Base-by-base conservation (phyloP, 345 rosid genomes). In the Syzygium jambos region DNA sequence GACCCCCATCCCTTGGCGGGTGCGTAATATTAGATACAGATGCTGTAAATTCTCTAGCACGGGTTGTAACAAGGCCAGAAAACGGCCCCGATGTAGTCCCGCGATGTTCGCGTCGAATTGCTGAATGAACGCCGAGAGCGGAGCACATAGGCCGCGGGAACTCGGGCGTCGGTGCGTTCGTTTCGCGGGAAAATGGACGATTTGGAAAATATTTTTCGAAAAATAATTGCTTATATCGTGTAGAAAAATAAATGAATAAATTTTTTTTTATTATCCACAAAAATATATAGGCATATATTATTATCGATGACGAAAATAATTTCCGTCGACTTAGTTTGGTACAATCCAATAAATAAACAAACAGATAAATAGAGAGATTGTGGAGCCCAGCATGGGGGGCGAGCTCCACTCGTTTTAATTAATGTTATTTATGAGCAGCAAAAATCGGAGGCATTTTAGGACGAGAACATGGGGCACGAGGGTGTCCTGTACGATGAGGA, bases 1-100 rank as follows among this genome's bases (percentile, higher is more conserved):
- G 0, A 13, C 9, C 13, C 13, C 9, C 0, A 61, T 61, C n/a
- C 16, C 1, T 61, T n/a, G 6, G 15, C 3, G 16, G 7, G 13
- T 0, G 19, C 6, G 1, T 13, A 16, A 13, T 61, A 4, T 61
- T 61, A n/a, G 38, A 61, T 13, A n/a, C 2, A 17, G 19, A 19
- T 6, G 7, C 6, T 15, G 29, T n/a, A 61, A 61, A n/a, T 7
- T n/a, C 17, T 61, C 34, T n/a, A 5, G n/a, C 13, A 12, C 2
- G 19, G 9, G 9, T 3, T 4, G 43, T 41, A 41, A 4, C 4
- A 41, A 41, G 43, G 43, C 43, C 4, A 41, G 7, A 43, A 43
- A 43, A 43, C 46, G 1, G 6, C 46, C 46, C 46, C 46, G 7
- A 43, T 43, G 46, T 6, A 43, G 46, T 43, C 46, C 46, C 46